These are phyloP conservation scores for Lipomyces orientalis DNA, from an alignment of 805 yeast species.

Conservation along the genomic window DNA sequence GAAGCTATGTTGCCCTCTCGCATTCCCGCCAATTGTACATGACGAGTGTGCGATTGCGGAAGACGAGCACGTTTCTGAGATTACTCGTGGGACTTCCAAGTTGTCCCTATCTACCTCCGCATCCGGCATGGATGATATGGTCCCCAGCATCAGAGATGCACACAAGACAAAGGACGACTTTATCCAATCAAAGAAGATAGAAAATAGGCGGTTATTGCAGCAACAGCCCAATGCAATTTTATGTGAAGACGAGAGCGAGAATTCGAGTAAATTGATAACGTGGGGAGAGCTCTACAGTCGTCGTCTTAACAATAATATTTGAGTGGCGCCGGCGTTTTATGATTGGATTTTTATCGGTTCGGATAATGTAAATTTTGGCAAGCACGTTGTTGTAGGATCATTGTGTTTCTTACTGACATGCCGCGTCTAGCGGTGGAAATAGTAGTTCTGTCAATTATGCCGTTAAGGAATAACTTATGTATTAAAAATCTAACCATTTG, in stretches of 20 bases:
- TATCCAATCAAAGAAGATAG: not conserved
- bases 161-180: not conserved
- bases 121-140: not conserved
- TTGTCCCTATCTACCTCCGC: not conserved
- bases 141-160: not conserved
- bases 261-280: constrained; percentile 2
- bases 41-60: constrained; percentile 1
- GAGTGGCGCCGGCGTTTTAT: not conserved
- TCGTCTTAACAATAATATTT: constrained; percentile 8
- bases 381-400: not conserved
- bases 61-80: not conserved
- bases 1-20: not conserved
- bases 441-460: not conserved
- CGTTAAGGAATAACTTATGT: not conserved
- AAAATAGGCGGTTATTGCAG: constrained; percentile 1
- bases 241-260: not conserved
- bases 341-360: not conserved
- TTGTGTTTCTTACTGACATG: not conserved
- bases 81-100: not conserved
- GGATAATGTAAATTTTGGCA: not conserved
- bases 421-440: not conserved
- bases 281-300: constrained; percentile 32
- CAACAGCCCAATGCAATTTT: not conserved
- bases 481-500: not conserved
- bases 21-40: not conserved